Conservation (phyloP, 257 asterid genomes). For the Nemophila menziesii region DNA sequence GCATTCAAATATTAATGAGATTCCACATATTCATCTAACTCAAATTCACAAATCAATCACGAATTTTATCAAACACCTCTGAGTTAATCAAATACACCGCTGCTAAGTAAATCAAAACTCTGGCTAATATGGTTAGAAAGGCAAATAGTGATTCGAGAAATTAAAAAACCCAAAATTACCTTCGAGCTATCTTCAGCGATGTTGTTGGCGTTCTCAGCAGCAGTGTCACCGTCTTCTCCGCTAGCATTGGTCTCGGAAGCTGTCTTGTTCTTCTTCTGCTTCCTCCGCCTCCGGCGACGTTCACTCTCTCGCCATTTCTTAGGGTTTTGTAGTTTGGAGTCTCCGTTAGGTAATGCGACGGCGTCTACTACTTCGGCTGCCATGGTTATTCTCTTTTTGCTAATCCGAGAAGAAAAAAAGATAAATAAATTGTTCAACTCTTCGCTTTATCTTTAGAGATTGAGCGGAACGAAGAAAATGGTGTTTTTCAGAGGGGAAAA, state of each 20-base stretch:
- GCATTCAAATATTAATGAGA: slow-evolving; percentile 6
- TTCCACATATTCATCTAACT: neutral
- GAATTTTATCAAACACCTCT: neutral
- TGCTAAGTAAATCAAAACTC: neutral
- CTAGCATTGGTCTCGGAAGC: slow-evolving; percentile 19
- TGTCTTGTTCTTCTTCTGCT: slow-evolving; percentile 74
- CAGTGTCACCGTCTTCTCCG: slow-evolving; percentile 45
- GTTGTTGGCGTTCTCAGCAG: slow-evolving; percentile 5
- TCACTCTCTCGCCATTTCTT: slow-evolving; percentile 62
- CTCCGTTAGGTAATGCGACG: slow-evolving; percentile 22
- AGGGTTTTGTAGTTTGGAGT: slow-evolving; percentile 37
- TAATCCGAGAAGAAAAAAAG: too few species aligned
- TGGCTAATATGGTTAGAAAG: neutral
- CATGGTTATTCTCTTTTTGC: slow-evolving; percentile 7
- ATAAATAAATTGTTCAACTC: too few species aligned
- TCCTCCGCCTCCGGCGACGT: slow-evolving; percentile 83
- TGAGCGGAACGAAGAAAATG: too few species aligned
- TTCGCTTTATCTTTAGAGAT: too few species aligned
- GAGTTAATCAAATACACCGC: neutral
- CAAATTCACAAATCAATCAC: too few species aligned
- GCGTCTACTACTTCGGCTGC: slow-evolving; percentile 15
- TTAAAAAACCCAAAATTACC: slow-evolving; percentile 56
- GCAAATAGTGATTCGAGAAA: too few species aligned
- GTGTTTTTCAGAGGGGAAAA: too few species aligned
- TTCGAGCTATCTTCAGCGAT: slow-evolving; percentile 33